These are phyloP conservation scores for Ogataea henricii DNA, from an alignment of 805 yeast genomes.

Conservation along the genomic window DNA sequence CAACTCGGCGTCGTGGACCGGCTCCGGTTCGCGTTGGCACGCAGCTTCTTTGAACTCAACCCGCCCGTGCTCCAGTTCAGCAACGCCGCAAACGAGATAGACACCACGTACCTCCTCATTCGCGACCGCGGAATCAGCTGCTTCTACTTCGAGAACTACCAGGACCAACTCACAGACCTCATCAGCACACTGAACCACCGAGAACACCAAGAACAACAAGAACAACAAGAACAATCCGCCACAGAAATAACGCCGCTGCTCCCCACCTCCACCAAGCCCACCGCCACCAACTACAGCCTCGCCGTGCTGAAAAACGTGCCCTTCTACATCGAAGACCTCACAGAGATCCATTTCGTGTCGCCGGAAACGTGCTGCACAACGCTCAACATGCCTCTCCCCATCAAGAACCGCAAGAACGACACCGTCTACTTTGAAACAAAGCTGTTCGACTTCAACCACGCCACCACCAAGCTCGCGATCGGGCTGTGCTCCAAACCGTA, in stretches of 20 bases:
- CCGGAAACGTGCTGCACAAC: constrained; percentile 26
- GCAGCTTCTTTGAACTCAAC: constrained; percentile 24
- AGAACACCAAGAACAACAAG: constrained; percentile 9
- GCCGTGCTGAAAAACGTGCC: constrained; percentile 26
- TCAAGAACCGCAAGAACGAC: constrained; percentile 42
- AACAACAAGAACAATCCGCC: constrained; percentile 4
- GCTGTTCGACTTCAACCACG: constrained; percentile 41
- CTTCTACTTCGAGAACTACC: constrained; percentile 35
- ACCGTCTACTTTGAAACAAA: constrained; percentile 70
- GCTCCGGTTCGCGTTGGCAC: constrained; percentile 28
- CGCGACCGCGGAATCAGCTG: constrained; percentile 39
- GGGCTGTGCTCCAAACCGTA: constrained; percentile 75
- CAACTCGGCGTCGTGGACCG: constrained; percentile 26
- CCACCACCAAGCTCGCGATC: constrained; percentile 56
- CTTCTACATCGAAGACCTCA: constrained; percentile 34
- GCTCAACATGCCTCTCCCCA: constrained; percentile 38
- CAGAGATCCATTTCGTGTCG: constrained; percentile 34
- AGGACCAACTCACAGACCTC: constrained; percentile 32
- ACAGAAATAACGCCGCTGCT: constrained; percentile 25
- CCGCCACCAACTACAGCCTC: constrained; percentile 15
- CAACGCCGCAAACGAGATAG: constrained; percentile 29
- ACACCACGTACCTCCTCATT: constrained; percentile 33
- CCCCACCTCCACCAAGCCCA: constrained; percentile 14
- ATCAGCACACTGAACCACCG: constrained; percentile 23
- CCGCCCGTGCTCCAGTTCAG: constrained; percentile 31